Evolutionary conservation across 2,329 filamentous ascomycete genomes (phyloP).

Genomic region (Fusarium hostae): DNA sequence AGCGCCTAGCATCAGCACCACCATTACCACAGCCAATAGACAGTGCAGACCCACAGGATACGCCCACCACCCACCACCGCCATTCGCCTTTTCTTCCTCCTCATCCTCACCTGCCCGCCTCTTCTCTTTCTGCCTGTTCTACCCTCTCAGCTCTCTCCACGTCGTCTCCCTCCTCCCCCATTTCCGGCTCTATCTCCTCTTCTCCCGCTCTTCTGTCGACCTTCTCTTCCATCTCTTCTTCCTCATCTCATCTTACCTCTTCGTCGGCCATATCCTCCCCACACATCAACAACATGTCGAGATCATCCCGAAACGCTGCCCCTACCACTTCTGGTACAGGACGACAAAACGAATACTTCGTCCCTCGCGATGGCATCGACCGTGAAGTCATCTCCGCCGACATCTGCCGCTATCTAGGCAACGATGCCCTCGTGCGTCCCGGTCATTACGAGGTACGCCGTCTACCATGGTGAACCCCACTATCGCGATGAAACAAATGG

Average conservation of each 20-base stretch:
- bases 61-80: conserved; percentile 40
- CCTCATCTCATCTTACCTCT: conserved; percentile 36
- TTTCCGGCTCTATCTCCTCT: conserved; percentile 32
- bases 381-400: conserved; percentile 86
- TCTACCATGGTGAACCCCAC: neutral
- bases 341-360: conserved; percentile 82
- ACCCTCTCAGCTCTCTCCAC: conserved; percentile 34
- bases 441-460: conserved; percentile 75
- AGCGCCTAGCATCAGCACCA: conserved; percentile 36
- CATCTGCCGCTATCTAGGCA: conserved; percentile 85
- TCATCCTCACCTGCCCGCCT: conserved; percentile 43
- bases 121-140: conserved; percentile 40
- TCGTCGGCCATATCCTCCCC: conserved; percentile 33
- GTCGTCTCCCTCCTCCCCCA: conserved; percentile 37
- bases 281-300: conserved; percentile 52
- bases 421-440: conserved; percentile 82
- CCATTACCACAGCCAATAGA: conserved; percentile 25
- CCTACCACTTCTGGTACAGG: conserved; percentile 52
- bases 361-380: conserved; percentile 82
- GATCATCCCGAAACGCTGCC: conserved; percentile 53
- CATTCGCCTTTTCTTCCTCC: conserved; percentile 48
- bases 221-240: conserved; percentile 28
- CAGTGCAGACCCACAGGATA: conserved; percentile 35
- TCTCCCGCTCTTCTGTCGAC: conserved; percentile 35
- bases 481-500: conserved; percentile 34